These are phyloP conservation scores for Mycena sp. DNA, from an alignment of 1,284 basidiomycete species.

Conservation along the genomic window DNA sequence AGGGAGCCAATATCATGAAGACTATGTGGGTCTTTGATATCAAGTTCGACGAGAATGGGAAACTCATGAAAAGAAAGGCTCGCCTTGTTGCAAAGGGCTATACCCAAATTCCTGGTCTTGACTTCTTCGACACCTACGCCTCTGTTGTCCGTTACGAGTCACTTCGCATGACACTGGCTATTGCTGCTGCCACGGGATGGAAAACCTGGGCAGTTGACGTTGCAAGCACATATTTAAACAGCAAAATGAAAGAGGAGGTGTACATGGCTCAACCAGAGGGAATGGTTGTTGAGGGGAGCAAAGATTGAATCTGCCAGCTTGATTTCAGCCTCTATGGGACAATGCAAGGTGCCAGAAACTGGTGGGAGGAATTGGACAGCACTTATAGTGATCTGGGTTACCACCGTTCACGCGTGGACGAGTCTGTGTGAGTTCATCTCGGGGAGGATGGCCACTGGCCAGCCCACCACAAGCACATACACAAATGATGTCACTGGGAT, in stretches of 20 bases:
- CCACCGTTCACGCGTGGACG: not conserved
- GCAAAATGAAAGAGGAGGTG: conserved; percentile 30
- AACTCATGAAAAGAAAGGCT: conserved; percentile 46
- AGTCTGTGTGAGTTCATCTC: conserved; percentile 14
- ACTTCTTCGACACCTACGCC: conserved; percentile 49
- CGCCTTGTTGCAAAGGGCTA: conserved; percentile 51
- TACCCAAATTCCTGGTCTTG: conserved; percentile 47
- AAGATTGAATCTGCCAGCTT: conserved; percentile 16
- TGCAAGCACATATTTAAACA: conserved; percentile 44
- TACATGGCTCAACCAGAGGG: conserved; percentile 35
- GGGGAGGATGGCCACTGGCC: not conserved
- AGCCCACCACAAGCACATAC: conserved; percentile 29
- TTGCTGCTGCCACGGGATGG: conserved; percentile 37
- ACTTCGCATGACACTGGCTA: conserved; percentile 39
- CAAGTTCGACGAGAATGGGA: conserved; percentile 46
- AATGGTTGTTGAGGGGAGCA: conserved; percentile 26
- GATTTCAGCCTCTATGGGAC: conserved; percentile 10
- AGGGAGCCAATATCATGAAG: conserved; percentile 2
- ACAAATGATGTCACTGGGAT: conserved; percentile 29
- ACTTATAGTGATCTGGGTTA: not conserved
- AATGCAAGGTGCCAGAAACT: conserved; percentile 30
- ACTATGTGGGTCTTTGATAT: conserved; percentile 45
- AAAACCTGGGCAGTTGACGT: conserved; percentile 45
- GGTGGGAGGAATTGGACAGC: conserved; percentile 29
- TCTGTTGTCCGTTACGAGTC: conserved; percentile 44